Evolutionary conservation across 1,284 basidiomycete genomes (phyloP).

Genomic region (Tetrapyrgos nigripes): DNA sequence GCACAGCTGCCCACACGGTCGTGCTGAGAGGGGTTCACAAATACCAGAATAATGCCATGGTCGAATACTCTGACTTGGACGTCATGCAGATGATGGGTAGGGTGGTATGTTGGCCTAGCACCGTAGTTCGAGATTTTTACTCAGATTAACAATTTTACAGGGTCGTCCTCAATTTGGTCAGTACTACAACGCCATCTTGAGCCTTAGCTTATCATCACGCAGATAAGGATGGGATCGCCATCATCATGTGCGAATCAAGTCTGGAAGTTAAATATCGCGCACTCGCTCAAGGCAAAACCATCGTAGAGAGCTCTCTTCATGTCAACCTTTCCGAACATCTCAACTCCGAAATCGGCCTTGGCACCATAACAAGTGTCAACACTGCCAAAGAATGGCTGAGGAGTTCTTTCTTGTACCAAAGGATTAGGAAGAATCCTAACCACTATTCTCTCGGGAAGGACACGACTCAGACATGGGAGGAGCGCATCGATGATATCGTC

Average conservation of each 20-base stretch:
- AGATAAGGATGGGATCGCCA: slow-evolving; percentile 81
- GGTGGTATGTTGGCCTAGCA: slow-evolving; percentile 57
- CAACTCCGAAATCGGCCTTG: slow-evolving; percentile 90
- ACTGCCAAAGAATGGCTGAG: slow-evolving; percentile 83
- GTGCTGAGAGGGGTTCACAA: slow-evolving; percentile 83
- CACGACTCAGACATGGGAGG: slow-evolving; percentile 69
- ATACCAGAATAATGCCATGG: slow-evolving; percentile 67
- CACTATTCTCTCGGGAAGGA: slow-evolving; percentile 75
- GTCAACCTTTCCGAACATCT: slow-evolving; percentile 86
- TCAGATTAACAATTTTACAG: slow-evolving; percentile 43
- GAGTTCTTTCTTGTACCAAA: slow-evolving; percentile 82
- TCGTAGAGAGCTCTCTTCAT: slow-evolving; percentile 88
- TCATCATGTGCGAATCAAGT: slow-evolving; percentile 82
- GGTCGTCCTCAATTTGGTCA: slow-evolving; percentile 93
- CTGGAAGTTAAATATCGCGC: slow-evolving; percentile 75
- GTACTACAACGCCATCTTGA: slow-evolving; percentile 7
- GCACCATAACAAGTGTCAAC: slow-evolving; percentile 73
- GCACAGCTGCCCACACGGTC: slow-evolving; percentile 77
- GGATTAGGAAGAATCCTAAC: slow-evolving; percentile 82
- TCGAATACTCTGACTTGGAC: slow-evolving; percentile 84
- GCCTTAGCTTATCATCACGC: slow-evolving; percentile 12
- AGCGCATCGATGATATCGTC: slow-evolving; percentile 75
- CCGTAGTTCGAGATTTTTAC: background rate
- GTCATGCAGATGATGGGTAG: slow-evolving; percentile 88
- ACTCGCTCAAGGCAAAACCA: slow-evolving; percentile 69